Conservation (phyloP, 495 filamentous ascomycete species). For the Parachaetomium inaequale region DNA sequence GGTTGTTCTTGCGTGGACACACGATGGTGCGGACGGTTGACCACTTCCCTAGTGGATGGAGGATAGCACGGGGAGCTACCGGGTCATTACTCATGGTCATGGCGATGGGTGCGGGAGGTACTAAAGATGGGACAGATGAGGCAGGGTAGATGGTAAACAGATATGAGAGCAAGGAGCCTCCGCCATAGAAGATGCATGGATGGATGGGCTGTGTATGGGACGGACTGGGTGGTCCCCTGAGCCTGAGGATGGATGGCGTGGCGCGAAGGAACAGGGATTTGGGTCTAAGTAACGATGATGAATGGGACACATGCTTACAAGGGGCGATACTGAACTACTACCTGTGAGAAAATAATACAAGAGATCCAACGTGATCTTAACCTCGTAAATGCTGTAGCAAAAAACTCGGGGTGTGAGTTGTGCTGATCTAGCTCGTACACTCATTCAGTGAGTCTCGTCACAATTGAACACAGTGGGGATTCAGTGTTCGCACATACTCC, state of each 20-base stretch:
- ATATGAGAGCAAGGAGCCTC: too few species aligned
- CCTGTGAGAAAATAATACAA: too few species aligned
- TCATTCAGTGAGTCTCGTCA: too few species aligned
- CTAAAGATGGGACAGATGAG: too few species aligned
- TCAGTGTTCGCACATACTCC: slow-evolving; percentile 4
- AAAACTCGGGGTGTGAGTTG: too few species aligned
- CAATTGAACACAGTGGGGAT: slow-evolving; percentile 15
- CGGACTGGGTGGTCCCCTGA: background rate
- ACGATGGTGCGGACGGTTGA: background rate
- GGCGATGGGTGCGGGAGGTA: too few species aligned
- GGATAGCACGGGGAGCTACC: background rate
- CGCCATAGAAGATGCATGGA: background rate
- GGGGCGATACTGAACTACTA: too few species aligned
- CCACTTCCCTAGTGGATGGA: background rate
- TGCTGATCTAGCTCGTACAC: too few species aligned
- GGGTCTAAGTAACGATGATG: background rate
- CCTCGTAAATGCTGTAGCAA: background rate
- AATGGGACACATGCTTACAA: background rate
- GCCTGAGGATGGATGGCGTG: background rate
- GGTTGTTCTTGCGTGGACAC: background rate
- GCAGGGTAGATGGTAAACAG: background rate
- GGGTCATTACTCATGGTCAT: background rate
- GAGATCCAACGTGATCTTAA: too few species aligned
- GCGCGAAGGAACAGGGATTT: background rate
- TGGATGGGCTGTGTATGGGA: background rate